Conservation (phyloP, 768 basidiomycete species). For the Phanerochaete carnosa region DNA sequence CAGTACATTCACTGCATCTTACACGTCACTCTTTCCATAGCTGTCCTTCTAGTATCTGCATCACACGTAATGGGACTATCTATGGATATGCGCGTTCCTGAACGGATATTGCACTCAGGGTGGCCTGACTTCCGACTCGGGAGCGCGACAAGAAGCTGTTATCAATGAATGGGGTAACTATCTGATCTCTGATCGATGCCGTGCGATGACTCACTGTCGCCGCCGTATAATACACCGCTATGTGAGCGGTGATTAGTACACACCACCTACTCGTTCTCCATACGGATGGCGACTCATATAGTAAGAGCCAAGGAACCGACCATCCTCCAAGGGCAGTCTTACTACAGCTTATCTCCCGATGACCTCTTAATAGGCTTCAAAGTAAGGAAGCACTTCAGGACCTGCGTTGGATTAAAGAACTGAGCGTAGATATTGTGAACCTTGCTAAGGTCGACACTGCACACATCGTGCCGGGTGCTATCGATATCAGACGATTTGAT, state of each 20-base stretch:
- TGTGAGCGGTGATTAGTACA: no score
- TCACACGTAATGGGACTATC: not conserved
- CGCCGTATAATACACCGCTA: no score
- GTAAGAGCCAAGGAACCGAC: conserved; percentile 3
- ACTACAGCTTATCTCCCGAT: not conserved
- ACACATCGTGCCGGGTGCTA: conserved; percentile 9
- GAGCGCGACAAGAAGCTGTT: no score
- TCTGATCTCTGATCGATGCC: no score
- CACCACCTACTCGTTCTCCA: not conserved
- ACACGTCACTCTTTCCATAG: no score
- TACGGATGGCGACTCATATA: not conserved
- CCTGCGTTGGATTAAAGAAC: not conserved
- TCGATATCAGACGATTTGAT: conserved; percentile 10
- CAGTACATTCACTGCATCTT: not conserved
- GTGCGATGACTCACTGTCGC: no score
- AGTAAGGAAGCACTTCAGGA: not conserved
- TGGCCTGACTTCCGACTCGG: no score
- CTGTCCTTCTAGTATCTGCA: not conserved
- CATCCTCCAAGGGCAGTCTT: not conserved
- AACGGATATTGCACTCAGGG: not conserved
- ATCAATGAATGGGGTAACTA: no score
- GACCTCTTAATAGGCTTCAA: conserved; percentile 6
- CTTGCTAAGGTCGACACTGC: conserved; percentile 12
- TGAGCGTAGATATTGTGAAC: not conserved
- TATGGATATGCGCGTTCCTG: not conserved